Conservation (phyloP, 257 asterid species). For the Scutellaria baicalensis region DNA sequence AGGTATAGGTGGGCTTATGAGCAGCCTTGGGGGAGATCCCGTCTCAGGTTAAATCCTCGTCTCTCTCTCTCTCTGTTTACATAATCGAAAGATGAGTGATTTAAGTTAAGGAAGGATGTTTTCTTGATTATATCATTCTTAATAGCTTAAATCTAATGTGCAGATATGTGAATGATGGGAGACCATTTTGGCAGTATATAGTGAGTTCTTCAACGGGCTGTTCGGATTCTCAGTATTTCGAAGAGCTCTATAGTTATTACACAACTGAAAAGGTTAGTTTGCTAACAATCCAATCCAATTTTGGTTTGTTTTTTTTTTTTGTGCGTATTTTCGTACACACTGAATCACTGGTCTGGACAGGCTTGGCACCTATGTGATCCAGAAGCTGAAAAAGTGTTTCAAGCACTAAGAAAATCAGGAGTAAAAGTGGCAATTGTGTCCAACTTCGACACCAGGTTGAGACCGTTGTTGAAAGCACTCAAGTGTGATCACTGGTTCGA, state of each 20-base stretch:
- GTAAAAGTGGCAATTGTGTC: conserved; percentile 89
- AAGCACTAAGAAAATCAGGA: conserved; percentile 72
- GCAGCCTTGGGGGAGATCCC: conserved; percentile 96
- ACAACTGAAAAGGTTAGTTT: conserved; percentile 73
- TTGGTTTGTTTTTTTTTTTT: neutral
- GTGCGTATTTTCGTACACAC: neutral
- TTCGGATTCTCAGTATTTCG: conserved; percentile 87
- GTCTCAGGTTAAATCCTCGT: conserved; percentile 63
- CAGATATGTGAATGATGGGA: conserved; percentile 90
- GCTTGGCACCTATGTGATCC: conserved; percentile 99
- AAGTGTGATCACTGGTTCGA: conserved; percentile 98
- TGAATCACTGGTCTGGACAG: conserved; percentile 28
- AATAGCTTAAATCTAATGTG: neutral
- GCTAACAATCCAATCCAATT: neutral
- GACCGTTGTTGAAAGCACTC: conserved; percentile 79
- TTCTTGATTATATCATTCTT: neutral
- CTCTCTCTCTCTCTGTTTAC: neutral
- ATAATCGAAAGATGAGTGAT: neutral
- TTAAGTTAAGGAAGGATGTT: neutral
- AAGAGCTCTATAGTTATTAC: conserved; percentile 85
- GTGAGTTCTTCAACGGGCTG: conserved; percentile 97
- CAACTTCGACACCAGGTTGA: conserved; percentile 83
- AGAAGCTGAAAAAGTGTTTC: conserved; percentile 72
- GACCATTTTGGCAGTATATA: conserved; percentile 96
- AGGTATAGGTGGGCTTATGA: conserved; percentile 91